Evolutionary conservation across 768 basidiomycete genomes (phyloP), one percentile per base, ranked within the genome.

Genomic region (Cystobasidium tubakii): DNA sequence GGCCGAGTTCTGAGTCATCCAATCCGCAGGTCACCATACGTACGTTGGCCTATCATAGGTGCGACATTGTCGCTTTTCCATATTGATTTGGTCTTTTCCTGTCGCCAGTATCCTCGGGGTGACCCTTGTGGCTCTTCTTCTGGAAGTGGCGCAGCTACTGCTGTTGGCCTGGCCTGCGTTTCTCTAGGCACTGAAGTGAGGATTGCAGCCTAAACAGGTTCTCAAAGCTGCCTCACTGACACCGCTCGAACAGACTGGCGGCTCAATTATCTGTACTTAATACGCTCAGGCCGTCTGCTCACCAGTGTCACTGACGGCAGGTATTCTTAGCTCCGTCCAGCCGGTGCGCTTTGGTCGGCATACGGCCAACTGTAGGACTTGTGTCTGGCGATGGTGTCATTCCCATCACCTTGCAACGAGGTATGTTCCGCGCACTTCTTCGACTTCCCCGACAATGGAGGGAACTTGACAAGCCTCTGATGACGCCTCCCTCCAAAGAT

Each of bases 71-170:
- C n/a, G n/a, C n/a, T n/a, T n/a, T n/a, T n/a, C n/a, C n/a, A n/a
- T n/a, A n/a, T n/a, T n/a, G n/a, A n/a, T n/a, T n/a, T n/a, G n/a
- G n/a, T n/a, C n/a, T n/a, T n/a, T n/a, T n/a, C n/a, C n/a, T n/a
- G n/a, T n/a, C n/a, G n/a, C n/a, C 36, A 70, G 66, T 55, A 82
- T 71, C 84, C 84, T 0, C 82, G 82, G 15, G 84, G 82, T 1
- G 84, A 86, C 75, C 85, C 87, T 1, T 86, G 85, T 73, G 86
- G 87, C 0, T 87, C 85, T 0, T 86, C 86, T 0, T 84, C 86
- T 7, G 87, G 87, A 1, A 86, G 86, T n/a, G 87, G 83, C 1
- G 82, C 87, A 33, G 82, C 84, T 27, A 81, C 84, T 1, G 84
- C 85, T 1, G 86, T 86, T 62, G 84, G 86, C 21, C 81, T 86